These are phyloP conservation scores for Mycosphaerella arachidis DNA, from an alignment of 2,329 filamentous ascomycete genomes.

Conservation along the genomic window DNA sequence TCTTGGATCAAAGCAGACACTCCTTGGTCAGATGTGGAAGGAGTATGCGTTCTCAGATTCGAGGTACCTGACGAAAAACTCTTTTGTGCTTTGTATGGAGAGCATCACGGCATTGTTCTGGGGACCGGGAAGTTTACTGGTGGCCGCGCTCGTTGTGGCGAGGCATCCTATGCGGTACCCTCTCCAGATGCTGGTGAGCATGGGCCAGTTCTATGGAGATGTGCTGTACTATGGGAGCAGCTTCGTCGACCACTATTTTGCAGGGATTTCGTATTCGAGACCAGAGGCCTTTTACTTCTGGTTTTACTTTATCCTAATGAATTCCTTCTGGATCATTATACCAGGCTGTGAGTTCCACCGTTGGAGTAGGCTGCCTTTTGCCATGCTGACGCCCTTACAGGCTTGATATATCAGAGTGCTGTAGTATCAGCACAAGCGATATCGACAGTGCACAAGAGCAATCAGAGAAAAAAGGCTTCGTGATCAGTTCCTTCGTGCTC, in stretches of 20 bases:
- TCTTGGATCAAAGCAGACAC: constrained; percentile 63
- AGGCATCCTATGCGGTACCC: constrained; percentile 56
- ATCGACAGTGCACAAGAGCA: constrained; percentile 16
- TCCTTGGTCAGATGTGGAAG: constrained; percentile 87
- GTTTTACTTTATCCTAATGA: constrained; percentile 63
- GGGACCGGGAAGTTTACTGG: constrained; percentile 58
- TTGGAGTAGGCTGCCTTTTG: neutral
- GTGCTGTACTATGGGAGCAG: constrained; percentile 61
- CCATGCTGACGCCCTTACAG: constrained; percentile 18
- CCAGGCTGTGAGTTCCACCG: constrained; percentile 47
- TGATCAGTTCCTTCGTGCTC: constrained; percentile 2
- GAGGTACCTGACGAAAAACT: constrained; percentile 74
- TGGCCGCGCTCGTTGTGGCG: constrained; percentile 51
- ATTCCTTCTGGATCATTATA: constrained; percentile 62
- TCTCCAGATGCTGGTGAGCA: constrained; percentile 56
- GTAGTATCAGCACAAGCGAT: constrained; percentile 24
- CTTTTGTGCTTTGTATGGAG: constrained; percentile 85
- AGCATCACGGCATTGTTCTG: constrained; percentile 70
- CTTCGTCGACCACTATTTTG: constrained; percentile 55
- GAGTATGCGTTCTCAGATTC: constrained; percentile 87
- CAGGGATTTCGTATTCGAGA: constrained; percentile 53
- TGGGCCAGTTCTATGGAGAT: constrained; percentile 62
- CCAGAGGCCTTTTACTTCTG: constrained; percentile 63
- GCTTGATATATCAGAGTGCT: constrained; percentile 27
- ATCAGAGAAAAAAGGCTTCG: constrained; percentile 23